A percentile compares a stretch with the other conserved stretches of the same genome.
phyloP scores from a whole-genome alignment of 805 yeast species.

The Wickerhamomyces kurtzmanii region DNA sequence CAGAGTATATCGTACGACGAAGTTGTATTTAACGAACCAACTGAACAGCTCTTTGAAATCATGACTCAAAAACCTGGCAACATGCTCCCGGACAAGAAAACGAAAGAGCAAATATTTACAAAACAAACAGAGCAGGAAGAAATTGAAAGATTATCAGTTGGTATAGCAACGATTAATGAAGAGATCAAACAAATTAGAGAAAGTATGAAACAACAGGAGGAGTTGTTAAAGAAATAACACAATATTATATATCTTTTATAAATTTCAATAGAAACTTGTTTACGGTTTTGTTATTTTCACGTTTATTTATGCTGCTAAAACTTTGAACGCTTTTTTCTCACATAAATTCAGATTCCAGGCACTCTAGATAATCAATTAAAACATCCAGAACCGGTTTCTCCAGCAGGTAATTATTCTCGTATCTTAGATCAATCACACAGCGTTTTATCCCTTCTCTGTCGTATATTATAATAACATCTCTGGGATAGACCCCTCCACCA shows the following conservation, averaged over 20 bases:
- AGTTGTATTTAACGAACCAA: slow-evolving; percentile 90
- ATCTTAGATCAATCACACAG: slow-evolving; percentile 7
- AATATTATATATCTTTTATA: too few relatives aligned
- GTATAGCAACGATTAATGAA: slow-evolving; percentile 29
- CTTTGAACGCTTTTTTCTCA: too few relatives aligned
- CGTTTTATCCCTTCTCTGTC: slow-evolving; percentile 10
- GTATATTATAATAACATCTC: slow-evolving; percentile 13
- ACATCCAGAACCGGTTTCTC: slow-evolving; percentile 8
- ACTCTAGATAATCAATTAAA: slow-evolving; percentile 10
- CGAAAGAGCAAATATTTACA: slow-evolving; percentile 27
- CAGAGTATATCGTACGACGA: slow-evolving; percentile 74
- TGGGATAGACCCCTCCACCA: slow-evolving; percentile 19
- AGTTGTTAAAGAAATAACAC: too few relatives aligned
- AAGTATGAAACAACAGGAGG: slow-evolving; percentile 20
- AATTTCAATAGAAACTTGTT: too few relatives aligned
- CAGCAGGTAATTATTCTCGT: slow-evolving; percentile 4
- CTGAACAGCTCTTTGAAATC: slow-evolving; percentile 75
- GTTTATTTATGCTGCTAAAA: too few relatives aligned
- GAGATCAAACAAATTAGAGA: slow-evolving; percentile 32
- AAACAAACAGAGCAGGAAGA: slow-evolving; percentile 58
- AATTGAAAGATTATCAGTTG: slow-evolving; percentile 41
- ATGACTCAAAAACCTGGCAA: slow-evolving; percentile 62
- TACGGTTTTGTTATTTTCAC: too few relatives aligned
- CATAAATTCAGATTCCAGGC: too few relatives aligned
- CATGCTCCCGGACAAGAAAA: slow-evolving; percentile 31